These are phyloP conservation scores for Xylariaceae sp. DNA, from an alignment of 2,329 filamentous ascomycete genomes.

Conservation along the genomic window DNA sequence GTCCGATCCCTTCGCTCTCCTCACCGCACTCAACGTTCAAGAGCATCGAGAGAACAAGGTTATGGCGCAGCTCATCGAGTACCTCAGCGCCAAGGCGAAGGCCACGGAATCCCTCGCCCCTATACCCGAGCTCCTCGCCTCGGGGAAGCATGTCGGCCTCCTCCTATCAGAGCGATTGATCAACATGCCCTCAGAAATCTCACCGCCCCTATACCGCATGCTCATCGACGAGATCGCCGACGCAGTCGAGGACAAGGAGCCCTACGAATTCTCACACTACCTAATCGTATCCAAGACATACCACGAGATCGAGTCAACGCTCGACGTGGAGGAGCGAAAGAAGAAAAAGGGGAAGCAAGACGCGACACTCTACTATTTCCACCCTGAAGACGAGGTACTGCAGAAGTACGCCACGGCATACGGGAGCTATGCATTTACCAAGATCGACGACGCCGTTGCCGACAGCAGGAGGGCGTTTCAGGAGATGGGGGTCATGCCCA, in stretches of 20 bases:
- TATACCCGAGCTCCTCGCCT: slow-evolving; percentile 57
- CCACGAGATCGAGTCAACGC: slow-evolving; percentile 75
- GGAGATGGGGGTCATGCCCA: slow-evolving; percentile 82
- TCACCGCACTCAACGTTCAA: slow-evolving; percentile 81
- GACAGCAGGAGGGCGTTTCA: slow-evolving; percentile 95
- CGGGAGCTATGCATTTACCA: slow-evolving; percentile 74
- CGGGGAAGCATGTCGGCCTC: slow-evolving; percentile 68
- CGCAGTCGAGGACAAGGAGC: slow-evolving; percentile 85
- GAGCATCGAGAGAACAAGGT: slow-evolving; percentile 74
- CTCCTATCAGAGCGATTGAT: slow-evolving; percentile 91
- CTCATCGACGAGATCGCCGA: slow-evolving; percentile 86
- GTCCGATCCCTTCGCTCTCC: slow-evolving; percentile 86
- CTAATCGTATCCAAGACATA: slow-evolving; percentile 92
- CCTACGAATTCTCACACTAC: slow-evolving; percentile 91
- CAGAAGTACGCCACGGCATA: slow-evolving; percentile 70
- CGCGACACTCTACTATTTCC: slow-evolving; percentile 79
- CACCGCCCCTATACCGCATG: slow-evolving; percentile 94
- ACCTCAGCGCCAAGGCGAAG: slow-evolving; percentile 60
- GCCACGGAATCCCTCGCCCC: slow-evolving; percentile 54
- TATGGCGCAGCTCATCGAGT: slow-evolving; percentile 67
- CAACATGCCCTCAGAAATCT: slow-evolving; percentile 92
- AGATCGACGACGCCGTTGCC: slow-evolving; percentile 74
- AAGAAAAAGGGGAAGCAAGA: slow-evolving; percentile 66
- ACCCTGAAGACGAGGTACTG: slow-evolving; percentile 90
- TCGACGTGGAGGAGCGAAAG: slow-evolving; percentile 68